A percentile compares a stretch with the other conserved stretches of the same genome.
These are phyloP conservation scores for California macrophylla DNA, from an alignment of 441 rosid species.

Conservation along the genomic window DNA sequence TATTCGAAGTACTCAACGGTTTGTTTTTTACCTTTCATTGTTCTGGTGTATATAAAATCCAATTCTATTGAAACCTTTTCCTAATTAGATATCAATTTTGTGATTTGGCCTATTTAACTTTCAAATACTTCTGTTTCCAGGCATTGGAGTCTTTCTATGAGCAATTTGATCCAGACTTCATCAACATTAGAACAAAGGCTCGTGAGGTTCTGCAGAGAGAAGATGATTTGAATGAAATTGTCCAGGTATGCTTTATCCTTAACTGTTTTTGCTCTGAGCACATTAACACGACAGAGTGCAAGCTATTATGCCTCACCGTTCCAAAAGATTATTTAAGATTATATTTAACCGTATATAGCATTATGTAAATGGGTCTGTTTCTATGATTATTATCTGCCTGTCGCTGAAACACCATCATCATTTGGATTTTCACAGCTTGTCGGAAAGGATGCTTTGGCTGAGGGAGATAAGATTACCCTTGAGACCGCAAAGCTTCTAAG, in stretches of 20 bases:
- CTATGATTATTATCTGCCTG: background rate
- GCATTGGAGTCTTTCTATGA: slow-evolving; percentile 95
- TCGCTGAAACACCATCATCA: slow-evolving; percentile 11
- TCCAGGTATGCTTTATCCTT: slow-evolving; percentile 60
- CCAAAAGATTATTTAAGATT: slow-evolving; percentile 84
- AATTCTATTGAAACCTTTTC: background rate
- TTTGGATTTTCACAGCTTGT: slow-evolving; percentile 75
- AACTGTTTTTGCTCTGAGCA: background rate
- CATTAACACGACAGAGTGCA: background rate
- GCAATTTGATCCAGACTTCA: slow-evolving; percentile 91
- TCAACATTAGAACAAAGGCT: slow-evolving; percentile 93
- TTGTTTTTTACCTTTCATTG: too few relatives aligned
- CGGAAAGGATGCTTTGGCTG: slow-evolving; percentile 97
- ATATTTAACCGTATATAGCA: slow-evolving; percentile 10
- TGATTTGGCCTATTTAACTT: slow-evolving; percentile 10
- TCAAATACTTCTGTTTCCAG: slow-evolving; percentile 28
- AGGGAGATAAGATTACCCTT: slow-evolving; percentile 81
- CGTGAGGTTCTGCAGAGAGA: slow-evolving; percentile 97
- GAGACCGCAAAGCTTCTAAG: slow-evolving; percentile 97
- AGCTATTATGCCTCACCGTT: background rate
- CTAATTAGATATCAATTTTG: background rate
- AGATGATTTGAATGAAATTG: slow-evolving; percentile 97
- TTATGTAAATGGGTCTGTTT: background rate
- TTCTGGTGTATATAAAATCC: background rate
- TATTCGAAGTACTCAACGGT: slow-evolving; percentile 91